Base-by-base conservation (phyloP, 768 basidiomycete species). In the Glaciozyma antarctica region DNA sequence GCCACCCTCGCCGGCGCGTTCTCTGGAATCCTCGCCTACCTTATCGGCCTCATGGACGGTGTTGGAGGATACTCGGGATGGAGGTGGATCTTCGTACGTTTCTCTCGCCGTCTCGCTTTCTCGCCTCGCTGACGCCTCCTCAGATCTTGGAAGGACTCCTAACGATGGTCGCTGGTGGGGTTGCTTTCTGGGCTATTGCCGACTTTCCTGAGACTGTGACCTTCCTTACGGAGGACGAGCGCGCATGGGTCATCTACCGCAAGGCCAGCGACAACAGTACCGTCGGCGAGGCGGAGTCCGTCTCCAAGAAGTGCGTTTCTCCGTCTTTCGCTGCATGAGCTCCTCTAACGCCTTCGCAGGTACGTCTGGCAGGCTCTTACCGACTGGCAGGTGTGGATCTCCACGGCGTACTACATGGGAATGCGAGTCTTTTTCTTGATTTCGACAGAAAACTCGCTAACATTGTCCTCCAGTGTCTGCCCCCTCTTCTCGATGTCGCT, bases 21-120 rank as follows among this genome's bases (percentile, higher is more conserved):
- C 60, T 64, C 68, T 5, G 67, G 61, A 17, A 57, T 73, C 7
- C 64, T 73, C 22, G 70, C 72, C 0, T 71, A 73, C 53, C 70
- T 61, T 0, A 73, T 73, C 53, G 65, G 61, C 8, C 59, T 62
- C 57, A 73, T 73, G 72, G 48, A 48, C 7, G 72, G 72, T 0
- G 65, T 69, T 8, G 70, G 61, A 3, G 64, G 64, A 21, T 66
- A 71, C 30, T 58, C 53, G 0, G 72, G 70, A 2, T 73, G 72
- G 72, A 41, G 51, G 24, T 52, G 26, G 21, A 17, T 26, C 26
- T 28, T 28, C 19, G 2, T 2, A 26, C 24, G 24, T 13, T 9
- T n/a, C 49, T 24, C n/a, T 10, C 24, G 10, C 12, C 12, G 12
- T 22, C 51, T 28, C 1, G 30, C 26, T 13, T 19, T 16, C 51